Conservation (phyloP, 805 yeast species). For the Cyberlindnera lachancei region DNA sequence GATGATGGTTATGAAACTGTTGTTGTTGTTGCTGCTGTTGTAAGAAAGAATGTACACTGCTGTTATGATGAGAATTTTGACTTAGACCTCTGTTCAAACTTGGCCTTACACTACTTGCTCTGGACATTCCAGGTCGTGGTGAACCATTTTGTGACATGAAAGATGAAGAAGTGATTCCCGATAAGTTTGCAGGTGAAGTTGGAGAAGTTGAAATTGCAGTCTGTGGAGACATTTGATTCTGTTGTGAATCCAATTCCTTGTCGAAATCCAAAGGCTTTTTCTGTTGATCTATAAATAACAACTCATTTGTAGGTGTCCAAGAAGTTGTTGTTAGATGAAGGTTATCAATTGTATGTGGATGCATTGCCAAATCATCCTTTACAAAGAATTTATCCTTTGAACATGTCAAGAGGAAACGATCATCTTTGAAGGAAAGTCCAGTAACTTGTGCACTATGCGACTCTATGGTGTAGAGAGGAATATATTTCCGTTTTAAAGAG, state of each 20-base stretch:
- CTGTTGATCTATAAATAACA: constrained; percentile 45
- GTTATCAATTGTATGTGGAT: constrained; percentile 39
- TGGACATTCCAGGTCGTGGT: constrained; percentile 21
- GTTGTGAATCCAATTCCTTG: neutral
- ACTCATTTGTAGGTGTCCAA: constrained; percentile 50
- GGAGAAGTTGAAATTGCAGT: constrained; percentile 15
- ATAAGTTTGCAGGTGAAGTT: neutral
- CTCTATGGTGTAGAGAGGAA: constrained; percentile 54
- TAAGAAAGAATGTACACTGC: no score
- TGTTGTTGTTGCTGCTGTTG: no score
- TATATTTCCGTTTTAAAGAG: constrained; percentile 59
- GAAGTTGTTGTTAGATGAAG: constrained; percentile 43
- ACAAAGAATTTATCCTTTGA: constrained; percentile 43
- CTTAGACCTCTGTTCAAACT: constrained; percentile 13
- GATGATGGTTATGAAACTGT: constrained; percentile 6
- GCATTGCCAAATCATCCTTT: constrained; percentile 39
- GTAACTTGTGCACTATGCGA: constrained; percentile 42
- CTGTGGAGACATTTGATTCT: neutral
- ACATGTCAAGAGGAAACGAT: constrained; percentile 38
- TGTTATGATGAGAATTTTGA: constrained; percentile 6
- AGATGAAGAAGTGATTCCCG: neutral
- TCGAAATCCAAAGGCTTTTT: constrained; percentile 6
- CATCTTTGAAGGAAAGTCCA: constrained; percentile 50
- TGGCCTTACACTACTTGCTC: constrained; percentile 19
- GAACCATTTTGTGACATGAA: constrained; percentile 4